A percentile compares a stretch with the other conserved stretches of the same genome.
phyloP scores from a whole-genome alignment of 345 rosid species.

The Lepidium africanum region DNA sequence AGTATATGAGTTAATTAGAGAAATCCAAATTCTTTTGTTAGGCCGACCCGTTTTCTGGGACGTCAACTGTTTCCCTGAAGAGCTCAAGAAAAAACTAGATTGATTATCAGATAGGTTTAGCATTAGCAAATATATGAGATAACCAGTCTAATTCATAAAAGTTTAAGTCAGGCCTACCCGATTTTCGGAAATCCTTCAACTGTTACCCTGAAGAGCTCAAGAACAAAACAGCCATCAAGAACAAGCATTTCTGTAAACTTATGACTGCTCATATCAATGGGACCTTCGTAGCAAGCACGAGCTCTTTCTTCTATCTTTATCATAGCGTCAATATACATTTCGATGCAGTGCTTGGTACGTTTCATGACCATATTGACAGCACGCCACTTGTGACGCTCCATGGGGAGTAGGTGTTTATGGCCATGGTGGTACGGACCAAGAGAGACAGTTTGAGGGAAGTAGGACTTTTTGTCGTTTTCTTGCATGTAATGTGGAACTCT shows the following conservation, averaged over 20 bases:
- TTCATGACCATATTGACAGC: slow-evolving; percentile 44
- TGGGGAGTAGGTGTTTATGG: slow-evolving; percentile 42
- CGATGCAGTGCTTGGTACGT: slow-evolving; percentile 39
- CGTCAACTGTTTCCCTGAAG: too few species aligned
- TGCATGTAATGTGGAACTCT: slow-evolving; percentile 18
- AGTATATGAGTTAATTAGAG: too few species aligned
- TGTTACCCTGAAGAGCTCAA: too few species aligned
- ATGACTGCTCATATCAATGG: slow-evolving; percentile 37
- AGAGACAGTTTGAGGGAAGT: slow-evolving; percentile 66
- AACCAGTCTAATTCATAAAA: too few species aligned
- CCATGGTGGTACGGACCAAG: slow-evolving; percentile 72
- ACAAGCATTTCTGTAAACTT: slow-evolving; percentile 70
- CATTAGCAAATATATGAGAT: not conserved
- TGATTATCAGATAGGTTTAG: not conserved
- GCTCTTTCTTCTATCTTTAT: slow-evolving; percentile 50
- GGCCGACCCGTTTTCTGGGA: too few species aligned
- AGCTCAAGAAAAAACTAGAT: not conserved
- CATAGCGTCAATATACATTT: slow-evolving; percentile 43
- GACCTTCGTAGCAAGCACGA: slow-evolving; percentile 52
- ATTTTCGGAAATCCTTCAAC: too few species aligned
- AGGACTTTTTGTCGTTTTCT: slow-evolving; percentile 56
- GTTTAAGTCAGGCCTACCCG: too few species aligned
- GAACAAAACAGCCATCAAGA: slow-evolving; percentile 58
- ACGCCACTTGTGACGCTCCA: slow-evolving; percentile 73
- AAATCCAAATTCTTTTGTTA: too few species aligned